These are phyloP conservation scores for Cladosporium sphaerospermum DNA, from an alignment of 2,329 filamentous ascomycete species.

Conservation along the genomic window DNA sequence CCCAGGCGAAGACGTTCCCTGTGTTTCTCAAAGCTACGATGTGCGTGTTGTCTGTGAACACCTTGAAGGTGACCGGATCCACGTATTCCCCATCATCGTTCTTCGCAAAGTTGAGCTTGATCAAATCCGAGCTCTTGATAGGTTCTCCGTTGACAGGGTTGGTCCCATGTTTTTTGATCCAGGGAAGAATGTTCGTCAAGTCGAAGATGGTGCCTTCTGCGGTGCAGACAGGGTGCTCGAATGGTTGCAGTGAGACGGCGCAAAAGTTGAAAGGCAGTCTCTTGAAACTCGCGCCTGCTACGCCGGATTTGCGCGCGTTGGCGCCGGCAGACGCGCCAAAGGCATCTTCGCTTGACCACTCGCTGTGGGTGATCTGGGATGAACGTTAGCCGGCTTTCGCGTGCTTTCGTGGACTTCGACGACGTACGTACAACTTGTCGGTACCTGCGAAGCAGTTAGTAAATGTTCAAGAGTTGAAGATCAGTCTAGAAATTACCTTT, in stretches of 20 bases:
- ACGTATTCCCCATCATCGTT: slow-evolving; percentile 89
- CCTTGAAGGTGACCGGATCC: slow-evolving; percentile 94
- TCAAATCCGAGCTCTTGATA: slow-evolving; percentile 73
- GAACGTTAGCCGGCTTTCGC: slow-evolving; percentile 7
- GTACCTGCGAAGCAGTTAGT: slow-evolving; percentile 26
- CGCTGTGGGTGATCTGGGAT: slow-evolving; percentile 80
- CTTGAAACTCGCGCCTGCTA: slow-evolving; percentile 61
- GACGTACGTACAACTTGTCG: slow-evolving; percentile 36
- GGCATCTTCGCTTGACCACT: slow-evolving; percentile 89
- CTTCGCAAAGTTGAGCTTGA: slow-evolving; percentile 85
- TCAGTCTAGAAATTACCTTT: slow-evolving; percentile 14
- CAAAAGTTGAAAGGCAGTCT: slow-evolving; percentile 97
- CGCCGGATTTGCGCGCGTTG: slow-evolving; percentile 52
- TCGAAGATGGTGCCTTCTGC: slow-evolving; percentile 84
- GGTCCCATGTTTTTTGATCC: slow-evolving; percentile 88
- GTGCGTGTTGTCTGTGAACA: slow-evolving; percentile 96
- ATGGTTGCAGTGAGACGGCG: slow-evolving; percentile 90
- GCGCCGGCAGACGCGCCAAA: slow-evolving; percentile 75
- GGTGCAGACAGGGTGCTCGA: slow-evolving; percentile 91
- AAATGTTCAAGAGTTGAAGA: background rate
- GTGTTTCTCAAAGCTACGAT: slow-evolving; percentile 81
- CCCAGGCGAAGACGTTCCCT: slow-evolving; percentile 94
- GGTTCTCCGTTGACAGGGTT: slow-evolving; percentile 82
- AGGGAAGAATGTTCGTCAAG: slow-evolving; percentile 85
- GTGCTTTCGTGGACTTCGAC: slow-evolving; percentile 7